Conservation (phyloP, 2,329 filamentous ascomycete genomes). For the Hypomyces rosellus region DNA sequence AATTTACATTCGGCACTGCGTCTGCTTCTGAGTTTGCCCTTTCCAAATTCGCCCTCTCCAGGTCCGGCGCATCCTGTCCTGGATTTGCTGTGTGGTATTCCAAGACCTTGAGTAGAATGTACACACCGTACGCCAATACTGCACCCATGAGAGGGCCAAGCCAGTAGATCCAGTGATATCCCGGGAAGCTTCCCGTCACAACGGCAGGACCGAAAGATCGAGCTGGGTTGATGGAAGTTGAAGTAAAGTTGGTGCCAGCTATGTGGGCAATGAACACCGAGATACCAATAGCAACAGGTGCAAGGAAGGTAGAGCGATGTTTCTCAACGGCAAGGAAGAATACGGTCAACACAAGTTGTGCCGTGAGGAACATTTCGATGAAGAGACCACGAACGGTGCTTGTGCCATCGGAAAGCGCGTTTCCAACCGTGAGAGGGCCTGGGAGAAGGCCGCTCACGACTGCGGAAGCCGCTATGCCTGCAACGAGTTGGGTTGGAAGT, state of each 20-base stretch:
- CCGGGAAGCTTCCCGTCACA: slow-evolving; percentile 32
- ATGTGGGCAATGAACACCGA: slow-evolving; percentile 57
- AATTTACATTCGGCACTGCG: too few species aligned
- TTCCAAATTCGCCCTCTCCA: too few species aligned
- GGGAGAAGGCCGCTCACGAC: slow-evolving; percentile 54
- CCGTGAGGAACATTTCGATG: slow-evolving; percentile 60
- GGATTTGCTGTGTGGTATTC: slow-evolving; percentile 47
- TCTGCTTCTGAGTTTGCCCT: too few species aligned
- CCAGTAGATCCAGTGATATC: slow-evolving; percentile 51
- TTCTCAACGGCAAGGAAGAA: slow-evolving; percentile 69
- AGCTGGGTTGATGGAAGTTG: slow-evolving; percentile 44
- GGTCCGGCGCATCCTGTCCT: slow-evolving; percentile 34
- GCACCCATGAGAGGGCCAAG: slow-evolving; percentile 46
- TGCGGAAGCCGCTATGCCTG: slow-evolving; percentile 51
- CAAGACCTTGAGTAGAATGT: slow-evolving; percentile 43
- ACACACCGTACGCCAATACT: slow-evolving; percentile 42
- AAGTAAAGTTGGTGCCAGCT: slow-evolving; percentile 40
- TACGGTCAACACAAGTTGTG: slow-evolving; percentile 57
- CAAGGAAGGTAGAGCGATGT: slow-evolving; percentile 64
- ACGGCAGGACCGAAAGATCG: slow-evolving; percentile 45
- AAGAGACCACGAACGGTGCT: slow-evolving; percentile 54
- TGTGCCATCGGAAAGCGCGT: slow-evolving; percentile 46
- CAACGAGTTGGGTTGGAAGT: slow-evolving; percentile 51
- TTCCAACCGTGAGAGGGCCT: slow-evolving; percentile 47
- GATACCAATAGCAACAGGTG: slow-evolving; percentile 65